Conservation (phyloP, 2,329 filamentous ascomycete species). For the Cladosporium sp. region DNA sequence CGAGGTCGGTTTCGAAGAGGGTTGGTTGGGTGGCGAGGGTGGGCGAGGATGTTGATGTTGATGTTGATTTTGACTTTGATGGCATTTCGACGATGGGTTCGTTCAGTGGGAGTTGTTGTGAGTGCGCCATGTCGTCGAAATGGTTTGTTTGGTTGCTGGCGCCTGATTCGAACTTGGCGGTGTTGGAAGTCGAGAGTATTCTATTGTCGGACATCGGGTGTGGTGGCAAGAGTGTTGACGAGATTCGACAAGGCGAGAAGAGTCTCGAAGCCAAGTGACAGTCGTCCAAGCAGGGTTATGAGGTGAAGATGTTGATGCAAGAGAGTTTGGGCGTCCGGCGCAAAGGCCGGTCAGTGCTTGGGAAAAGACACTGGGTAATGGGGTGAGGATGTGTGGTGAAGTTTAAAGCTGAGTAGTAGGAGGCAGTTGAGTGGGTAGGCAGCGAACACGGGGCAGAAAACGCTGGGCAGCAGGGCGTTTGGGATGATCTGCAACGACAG, state of each 20-base stretch:
- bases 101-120: background rate
- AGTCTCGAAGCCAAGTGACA: too few relatives aligned
- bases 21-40: constrained; percentile 14
- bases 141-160: background rate
- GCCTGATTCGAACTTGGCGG: background rate
- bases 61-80: constrained; percentile 4
- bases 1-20: constrained; percentile 23
- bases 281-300: too few relatives aligned
- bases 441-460: background rate
- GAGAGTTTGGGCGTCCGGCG: constrained; percentile 1
- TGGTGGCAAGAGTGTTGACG: background rate
- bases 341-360: constrained; percentile 9
- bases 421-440: constrained; percentile 3
- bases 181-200: background rate
- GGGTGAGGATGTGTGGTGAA: background rate
- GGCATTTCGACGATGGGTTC: background rate
- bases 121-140: background rate
- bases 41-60: background rate
- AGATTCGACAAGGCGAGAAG: too few relatives aligned
- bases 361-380: background rate
- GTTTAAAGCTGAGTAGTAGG: background rate
- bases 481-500: constrained; percentile 11
- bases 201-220: background rate
- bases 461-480: constrained; percentile 4
- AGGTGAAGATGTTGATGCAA: constrained; percentile 1